Conservation (phyloP, 371 early-diverging fungal species). For the Blastocladiella emersonii region DNA sequence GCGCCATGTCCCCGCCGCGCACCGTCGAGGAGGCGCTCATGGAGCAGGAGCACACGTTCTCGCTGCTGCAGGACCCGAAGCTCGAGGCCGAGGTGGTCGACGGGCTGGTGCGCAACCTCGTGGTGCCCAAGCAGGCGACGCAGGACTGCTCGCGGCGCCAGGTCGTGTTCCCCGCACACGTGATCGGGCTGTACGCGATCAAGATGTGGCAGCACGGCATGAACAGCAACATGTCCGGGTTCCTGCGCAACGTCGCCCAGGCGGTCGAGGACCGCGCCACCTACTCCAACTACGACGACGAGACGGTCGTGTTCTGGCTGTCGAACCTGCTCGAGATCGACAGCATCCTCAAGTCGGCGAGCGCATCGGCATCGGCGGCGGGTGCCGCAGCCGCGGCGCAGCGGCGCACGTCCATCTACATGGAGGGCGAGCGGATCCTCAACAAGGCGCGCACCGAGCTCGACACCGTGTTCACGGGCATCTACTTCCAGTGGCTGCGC, state of each 20-base stretch:
- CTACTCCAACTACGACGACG: constrained; percentile 35
- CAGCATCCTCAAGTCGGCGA: constrained; percentile 27
- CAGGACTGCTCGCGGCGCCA: constrained; percentile 31
- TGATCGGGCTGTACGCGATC: constrained; percentile 69
- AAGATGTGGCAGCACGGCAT: constrained; percentile 80
- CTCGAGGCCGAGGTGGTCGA: constrained; percentile 78
- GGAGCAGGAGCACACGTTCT: constrained; percentile 18
- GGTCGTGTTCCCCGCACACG: constrained; percentile 84
- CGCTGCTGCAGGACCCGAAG: constrained; percentile 46
- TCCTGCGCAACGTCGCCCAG: constrained; percentile 74
- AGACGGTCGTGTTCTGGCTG: constrained; percentile 75
- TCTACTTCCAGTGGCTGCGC: constrained; percentile 76
- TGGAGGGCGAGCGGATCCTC: constrained; percentile 2
- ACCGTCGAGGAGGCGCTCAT: constrained; percentile 11
- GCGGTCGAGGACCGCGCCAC: constrained; percentile 16
- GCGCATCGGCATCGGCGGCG: background rate
- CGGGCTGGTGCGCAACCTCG: constrained; percentile 68
- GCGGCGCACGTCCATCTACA: background rate
- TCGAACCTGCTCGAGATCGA: constrained; percentile 86
- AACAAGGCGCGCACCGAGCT: constrained; percentile 10
- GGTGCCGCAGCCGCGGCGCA: background rate
- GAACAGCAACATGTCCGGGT: constrained; percentile 56
- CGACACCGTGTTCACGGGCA: constrained; percentile 41
- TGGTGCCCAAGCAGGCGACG: constrained; percentile 59
- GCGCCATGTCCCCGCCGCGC: constrained; percentile 9